These are phyloP conservation scores for Calycina herbarum DNA, from an alignment of 2,329 filamentous ascomycete species.

Conservation along the genomic window DNA sequence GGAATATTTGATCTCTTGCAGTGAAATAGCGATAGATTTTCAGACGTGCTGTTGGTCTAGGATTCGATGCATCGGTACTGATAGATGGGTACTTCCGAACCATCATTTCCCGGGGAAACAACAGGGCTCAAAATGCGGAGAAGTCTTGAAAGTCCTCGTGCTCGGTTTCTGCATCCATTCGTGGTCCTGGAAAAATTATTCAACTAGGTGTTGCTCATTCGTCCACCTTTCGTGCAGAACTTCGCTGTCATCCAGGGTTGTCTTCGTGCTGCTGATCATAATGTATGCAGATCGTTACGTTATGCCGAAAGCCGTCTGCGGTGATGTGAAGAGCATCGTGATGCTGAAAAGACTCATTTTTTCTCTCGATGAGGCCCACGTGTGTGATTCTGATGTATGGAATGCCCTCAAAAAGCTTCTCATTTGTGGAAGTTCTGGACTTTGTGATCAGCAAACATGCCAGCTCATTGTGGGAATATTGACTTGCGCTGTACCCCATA, in stretches of 20 bases:
- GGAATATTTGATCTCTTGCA: background rate
- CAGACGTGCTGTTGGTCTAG: background rate
- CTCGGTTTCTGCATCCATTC: background rate
- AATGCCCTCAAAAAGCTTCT: background rate
- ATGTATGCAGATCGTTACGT: background rate
- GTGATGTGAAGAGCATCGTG: background rate
- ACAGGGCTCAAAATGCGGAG: background rate
- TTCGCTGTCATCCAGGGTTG: constrained; percentile 1
- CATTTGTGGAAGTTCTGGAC: background rate
- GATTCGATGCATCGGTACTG: constrained; percentile 1
- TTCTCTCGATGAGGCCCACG: background rate
- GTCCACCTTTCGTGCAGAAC: background rate
- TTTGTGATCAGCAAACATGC: background rate
- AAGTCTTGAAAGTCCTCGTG: background rate
- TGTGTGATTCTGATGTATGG: background rate
- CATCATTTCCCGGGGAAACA: background rate
- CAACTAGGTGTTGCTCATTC: background rate
- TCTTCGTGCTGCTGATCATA: constrained; percentile 1
- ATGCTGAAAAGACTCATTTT: background rate
- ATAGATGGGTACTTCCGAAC: background rate
- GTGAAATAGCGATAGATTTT: background rate
- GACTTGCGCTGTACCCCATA: background rate
- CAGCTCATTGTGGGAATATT: background rate
- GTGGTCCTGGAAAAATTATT: background rate
- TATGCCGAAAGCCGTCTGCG: background rate